Evolutionary conservation across 1,139 yeast species (phyloP).

Genomic region (Debaryomyces fabryi): DNA sequence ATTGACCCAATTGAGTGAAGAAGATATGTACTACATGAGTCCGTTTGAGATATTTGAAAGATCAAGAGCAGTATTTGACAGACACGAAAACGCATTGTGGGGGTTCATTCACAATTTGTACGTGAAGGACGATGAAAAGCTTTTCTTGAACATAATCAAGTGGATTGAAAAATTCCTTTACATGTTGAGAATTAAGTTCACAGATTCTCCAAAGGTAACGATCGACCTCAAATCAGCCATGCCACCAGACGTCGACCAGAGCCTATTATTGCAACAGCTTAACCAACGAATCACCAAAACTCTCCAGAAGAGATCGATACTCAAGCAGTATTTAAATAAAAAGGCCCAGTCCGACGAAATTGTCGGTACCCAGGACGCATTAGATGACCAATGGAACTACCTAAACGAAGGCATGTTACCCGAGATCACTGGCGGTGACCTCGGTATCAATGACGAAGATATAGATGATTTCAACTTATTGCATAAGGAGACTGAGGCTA

Average conservation of each 20-base stretch:
- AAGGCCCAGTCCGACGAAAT: slow-evolving; percentile 20
- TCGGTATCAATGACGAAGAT: slow-evolving; percentile 64
- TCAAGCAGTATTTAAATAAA: slow-evolving; percentile 35
- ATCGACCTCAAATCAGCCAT: slow-evolving; percentile 29
- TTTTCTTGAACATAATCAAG: slow-evolving; percentile 67
- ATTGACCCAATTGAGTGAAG: slow-evolving; percentile 48
- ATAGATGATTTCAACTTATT: slow-evolving; percentile 54
- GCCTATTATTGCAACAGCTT: slow-evolving; percentile 34
- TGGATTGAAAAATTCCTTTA: slow-evolving; percentile 67
- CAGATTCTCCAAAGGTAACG: slow-evolving; percentile 47
- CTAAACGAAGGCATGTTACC: slow-evolving; percentile 48
- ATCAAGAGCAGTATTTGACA: slow-evolving; percentile 63
- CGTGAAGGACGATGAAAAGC: slow-evolving; percentile 65
- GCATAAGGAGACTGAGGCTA: slow-evolving; percentile 25
- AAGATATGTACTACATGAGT: slow-evolving; percentile 48
- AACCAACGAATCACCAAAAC: slow-evolving; percentile 31
- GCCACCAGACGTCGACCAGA: slow-evolving; percentile 22
- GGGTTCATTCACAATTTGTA: slow-evolving; percentile 77
- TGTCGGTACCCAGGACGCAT: slow-evolving; percentile 30
- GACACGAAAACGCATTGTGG: slow-evolving; percentile 73
- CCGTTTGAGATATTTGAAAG: slow-evolving; percentile 61
- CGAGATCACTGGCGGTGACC: slow-evolving; percentile 42
- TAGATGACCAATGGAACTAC: slow-evolving; percentile 54
- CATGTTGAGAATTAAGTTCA: slow-evolving; percentile 63
- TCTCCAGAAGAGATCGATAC: slow-evolving; percentile 33